A percentile compares a stretch with the other conserved stretches of the same genome.
Conservation (phyloP, 257 asterid species). For the Solanum tarijense region DNA sequence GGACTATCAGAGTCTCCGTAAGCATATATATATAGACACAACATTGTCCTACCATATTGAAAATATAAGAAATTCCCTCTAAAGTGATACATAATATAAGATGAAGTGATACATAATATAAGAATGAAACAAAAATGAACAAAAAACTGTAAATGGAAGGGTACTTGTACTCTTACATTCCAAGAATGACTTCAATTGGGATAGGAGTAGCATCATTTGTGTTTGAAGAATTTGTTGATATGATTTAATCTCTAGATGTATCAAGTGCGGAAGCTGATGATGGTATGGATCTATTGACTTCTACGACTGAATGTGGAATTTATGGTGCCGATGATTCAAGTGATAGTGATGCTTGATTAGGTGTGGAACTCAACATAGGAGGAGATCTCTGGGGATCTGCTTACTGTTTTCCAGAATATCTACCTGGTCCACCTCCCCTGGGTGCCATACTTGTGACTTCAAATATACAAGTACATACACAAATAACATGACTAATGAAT, state of each 20-base stretch:
- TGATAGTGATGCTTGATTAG: neutral
- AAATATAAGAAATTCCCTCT: too few relatives aligned
- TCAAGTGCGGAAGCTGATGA: neutral
- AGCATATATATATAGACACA: neutral
- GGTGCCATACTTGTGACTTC: neutral
- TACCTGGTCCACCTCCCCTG: too few relatives aligned
- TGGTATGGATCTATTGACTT: neutral
- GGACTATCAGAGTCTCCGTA: neutral
- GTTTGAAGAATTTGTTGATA: neutral
- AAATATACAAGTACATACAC: neutral
- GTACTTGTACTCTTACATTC: neutral
- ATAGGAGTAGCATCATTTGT: neutral
- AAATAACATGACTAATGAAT: neutral
- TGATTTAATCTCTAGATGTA: neutral
- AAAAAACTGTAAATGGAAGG: neutral
- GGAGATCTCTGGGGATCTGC: too few relatives aligned
- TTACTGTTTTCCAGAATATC: too few relatives aligned
- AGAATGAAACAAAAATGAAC: neutral
- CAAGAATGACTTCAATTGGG: neutral
- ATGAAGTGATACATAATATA: neutral
- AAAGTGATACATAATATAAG: neutral
- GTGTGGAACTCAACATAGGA: neutral
- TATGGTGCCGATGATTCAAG: neutral
- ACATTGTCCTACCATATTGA: neutral
- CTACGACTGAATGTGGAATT: neutral